Evolutionary conservation across 192 early-diverging fungal species (phyloP).

Genomic region (Diversispora eburnea): DNA sequence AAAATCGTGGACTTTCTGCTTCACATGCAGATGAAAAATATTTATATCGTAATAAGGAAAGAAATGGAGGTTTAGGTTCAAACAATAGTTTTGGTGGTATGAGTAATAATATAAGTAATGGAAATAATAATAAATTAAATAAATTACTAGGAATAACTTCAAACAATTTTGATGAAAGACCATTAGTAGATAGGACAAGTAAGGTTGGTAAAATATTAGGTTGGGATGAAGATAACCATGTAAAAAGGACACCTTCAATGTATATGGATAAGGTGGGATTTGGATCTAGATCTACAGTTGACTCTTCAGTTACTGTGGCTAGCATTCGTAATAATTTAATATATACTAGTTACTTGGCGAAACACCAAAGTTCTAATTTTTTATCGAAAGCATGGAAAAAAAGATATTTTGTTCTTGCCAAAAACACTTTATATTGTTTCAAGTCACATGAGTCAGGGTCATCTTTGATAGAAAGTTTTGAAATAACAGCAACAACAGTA

Average conservation of each 20-base stretch:
- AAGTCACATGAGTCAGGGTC: constrained; percentile 38
- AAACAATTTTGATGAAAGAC: neutral
- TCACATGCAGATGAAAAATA: neutral
- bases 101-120: neutral
- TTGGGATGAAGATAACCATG: neutral
- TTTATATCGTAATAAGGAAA: neutral
- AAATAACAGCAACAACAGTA: constrained; percentile 36
- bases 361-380: constrained; percentile 37
- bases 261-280: neutral
- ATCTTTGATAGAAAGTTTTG: constrained; percentile 34
- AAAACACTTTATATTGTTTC: constrained; percentile 41
- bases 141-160: constrained; percentile 10
- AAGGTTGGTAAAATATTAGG: constrained; percentile 19
- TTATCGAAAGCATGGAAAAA: constrained; percentile 43
- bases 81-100: neutral
- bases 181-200: neutral
- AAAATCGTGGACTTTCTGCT: neutral
- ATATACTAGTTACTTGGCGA: constrained; percentile 35
- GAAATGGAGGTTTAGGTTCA: neutral
- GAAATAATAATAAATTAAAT: constrained; percentile 8
- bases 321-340: constrained; percentile 12
- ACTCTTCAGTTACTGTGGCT: constrained; percentile 7
- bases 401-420: constrained; percentile 39
- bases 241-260: constrained; percentile 3
- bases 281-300: neutral